These are phyloP conservation scores for Ceratocystiopsis brevicomis DNA, from an alignment of 2,329 filamentous ascomycete genomes.

Conservation along the genomic window DNA sequence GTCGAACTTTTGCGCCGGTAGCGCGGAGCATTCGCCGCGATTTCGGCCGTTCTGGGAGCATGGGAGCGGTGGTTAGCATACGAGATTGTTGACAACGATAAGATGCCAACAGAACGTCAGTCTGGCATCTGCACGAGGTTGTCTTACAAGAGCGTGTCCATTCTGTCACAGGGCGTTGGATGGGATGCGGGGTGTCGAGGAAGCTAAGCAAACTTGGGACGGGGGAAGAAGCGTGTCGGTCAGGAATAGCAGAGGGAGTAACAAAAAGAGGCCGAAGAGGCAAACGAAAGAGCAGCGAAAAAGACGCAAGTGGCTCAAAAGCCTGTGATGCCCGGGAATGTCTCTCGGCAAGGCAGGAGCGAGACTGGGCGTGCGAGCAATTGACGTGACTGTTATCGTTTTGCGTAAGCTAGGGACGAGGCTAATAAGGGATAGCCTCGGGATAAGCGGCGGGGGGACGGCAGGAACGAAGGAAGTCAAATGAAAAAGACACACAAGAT, in stretches of 20 bases:
- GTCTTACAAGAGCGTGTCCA: slow-evolving; percentile 6
- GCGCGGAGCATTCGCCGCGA: slow-evolving; percentile 74
- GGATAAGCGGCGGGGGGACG: background rate
- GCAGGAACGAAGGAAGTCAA: background rate
- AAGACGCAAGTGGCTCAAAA: no score
- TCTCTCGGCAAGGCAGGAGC: no score
- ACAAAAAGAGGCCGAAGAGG: background rate
- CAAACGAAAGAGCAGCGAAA: background rate
- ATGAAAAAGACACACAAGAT: background rate
- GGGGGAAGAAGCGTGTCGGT: background rate
- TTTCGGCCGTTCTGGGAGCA: slow-evolving; percentile 56
- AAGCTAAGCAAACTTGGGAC: background rate
- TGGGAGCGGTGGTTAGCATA: no score
- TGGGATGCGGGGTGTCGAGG: no score
- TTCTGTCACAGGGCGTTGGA: background rate
- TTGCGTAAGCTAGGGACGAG: background rate
- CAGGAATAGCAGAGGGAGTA: background rate
- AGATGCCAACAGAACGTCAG: no score
- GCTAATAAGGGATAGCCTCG: slow-evolving; percentile 3
- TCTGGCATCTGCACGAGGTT: background rate
- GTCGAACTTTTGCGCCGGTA: slow-evolving; percentile 88
- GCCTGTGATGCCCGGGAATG: no score
- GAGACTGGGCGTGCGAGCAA: no score
- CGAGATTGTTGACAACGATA: no score
- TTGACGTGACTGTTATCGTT: slow-evolving; percentile 1